A percentile compares a stretch with the other conserved stretches of the same genome.
phyloP scores from a whole-genome alignment of 768 basidiomycete species.

The Porpolomopsis calyptriformis region DNA sequence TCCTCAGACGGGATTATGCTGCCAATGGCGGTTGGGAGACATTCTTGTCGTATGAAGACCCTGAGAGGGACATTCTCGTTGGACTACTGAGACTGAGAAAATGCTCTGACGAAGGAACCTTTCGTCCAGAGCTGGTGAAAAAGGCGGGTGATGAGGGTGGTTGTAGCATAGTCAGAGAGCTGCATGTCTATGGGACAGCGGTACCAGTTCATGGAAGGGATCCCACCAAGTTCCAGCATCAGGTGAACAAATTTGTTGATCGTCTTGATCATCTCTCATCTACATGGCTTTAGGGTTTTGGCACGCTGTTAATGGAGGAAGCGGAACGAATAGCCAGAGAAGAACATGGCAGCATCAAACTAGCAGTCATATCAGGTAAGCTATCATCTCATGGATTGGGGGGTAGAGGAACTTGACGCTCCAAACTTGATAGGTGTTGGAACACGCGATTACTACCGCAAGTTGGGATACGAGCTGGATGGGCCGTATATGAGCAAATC shows the following conservation, averaged over 20 bases:
- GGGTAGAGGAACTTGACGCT: too few species aligned
- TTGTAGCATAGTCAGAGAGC: conserved; percentile 86
- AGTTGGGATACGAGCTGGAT: conserved; percentile 88
- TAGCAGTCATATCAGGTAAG: conserved; percentile 94
- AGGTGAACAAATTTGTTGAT: conserved; percentile 33
- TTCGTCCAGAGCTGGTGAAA: conserved; percentile 80
- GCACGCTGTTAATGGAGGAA: conserved; percentile 96
- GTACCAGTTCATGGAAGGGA: conserved; percentile 95
- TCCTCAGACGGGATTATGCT: conserved; percentile 88
- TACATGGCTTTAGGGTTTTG: conserved; percentile 60
- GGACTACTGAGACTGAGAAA: conserved; percentile 87
- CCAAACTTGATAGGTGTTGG: conserved; percentile 58
- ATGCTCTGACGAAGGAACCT: conserved; percentile 95
- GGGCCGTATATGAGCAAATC: conserved; percentile 98
- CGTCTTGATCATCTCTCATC: conserved; percentile 1
- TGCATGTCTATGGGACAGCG: conserved; percentile 97
- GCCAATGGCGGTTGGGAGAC: conserved; percentile 99
- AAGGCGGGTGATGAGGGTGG: conserved; percentile 63
- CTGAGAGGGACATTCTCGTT: conserved; percentile 91
- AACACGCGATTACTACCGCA: conserved; percentile 92
- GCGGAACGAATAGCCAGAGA: conserved; percentile 95
- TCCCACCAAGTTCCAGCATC: conserved; percentile 97
- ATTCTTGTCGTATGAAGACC: conserved; percentile 97
- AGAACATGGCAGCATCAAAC: conserved; percentile 90
- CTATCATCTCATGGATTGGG: background rate